Evolutionary conservation across 2,329 filamentous ascomycete species (phyloP), one percentile per base, ranked within the genome.

Genomic region (Botrytis pseudocinerea): DNA sequence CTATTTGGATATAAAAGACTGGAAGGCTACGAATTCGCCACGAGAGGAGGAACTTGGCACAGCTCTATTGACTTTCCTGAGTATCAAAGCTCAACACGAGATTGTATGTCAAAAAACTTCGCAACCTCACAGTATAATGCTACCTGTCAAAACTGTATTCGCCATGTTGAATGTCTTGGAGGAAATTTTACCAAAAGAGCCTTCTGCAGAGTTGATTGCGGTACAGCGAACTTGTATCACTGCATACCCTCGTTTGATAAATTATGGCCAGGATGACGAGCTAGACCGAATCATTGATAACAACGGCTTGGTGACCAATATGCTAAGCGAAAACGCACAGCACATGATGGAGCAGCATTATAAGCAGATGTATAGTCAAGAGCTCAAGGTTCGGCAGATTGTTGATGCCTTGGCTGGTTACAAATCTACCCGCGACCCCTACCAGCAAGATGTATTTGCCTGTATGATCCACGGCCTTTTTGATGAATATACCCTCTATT

Each of bases 391-490:
- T 28, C 90, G 93, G 72, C 90, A 93, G 71, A 93, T 99, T 76
- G 92, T 99, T 69, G 91, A 93, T 75, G 89, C 94, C 57, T 88
- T 99, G 79, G 91, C 94, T 76, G 88, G 89, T 72, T 97, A 97
- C 84, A 98, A 99, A 82, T 90, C 90, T 72, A 98, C 97, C 0
- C 89, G 90, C 65, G 92, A 96, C 74, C 88, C 93, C 2, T 85
- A 91, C 25, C 94, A 98, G 74, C 96, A 98, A 81, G 96, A 99
- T 80, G 88, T 98, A 10, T 99, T 99, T 81, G 93, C 95, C 22
- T 98, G 95, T 84, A 99, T 99, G 94, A 97, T 99, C 51, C 95
- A 98, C 79, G 96, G 96, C 0, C 85, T 99, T 6, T 98, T 99
- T 78, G 96, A 99, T 78, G 96, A 99, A 84, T 99, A 98, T 81